Conservation (phyloP, 164 flowering plant species). For the Berberis vulgaris region DNA sequence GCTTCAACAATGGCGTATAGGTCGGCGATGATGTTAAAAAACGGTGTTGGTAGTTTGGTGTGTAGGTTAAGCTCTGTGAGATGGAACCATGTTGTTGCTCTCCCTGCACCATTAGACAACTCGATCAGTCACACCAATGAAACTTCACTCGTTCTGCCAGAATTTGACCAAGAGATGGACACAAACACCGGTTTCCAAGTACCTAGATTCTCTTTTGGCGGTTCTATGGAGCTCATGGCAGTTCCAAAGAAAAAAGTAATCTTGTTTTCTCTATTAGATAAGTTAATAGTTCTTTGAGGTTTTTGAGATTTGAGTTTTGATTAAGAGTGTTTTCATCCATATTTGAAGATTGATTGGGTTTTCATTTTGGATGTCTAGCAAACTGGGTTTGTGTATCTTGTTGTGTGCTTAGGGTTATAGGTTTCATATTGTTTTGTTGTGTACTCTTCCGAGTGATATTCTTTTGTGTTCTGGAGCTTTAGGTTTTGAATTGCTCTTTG, state of each 20-base stretch:
- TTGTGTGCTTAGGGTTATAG: too few relatives aligned
- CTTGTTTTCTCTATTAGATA: neutral
- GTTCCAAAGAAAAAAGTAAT: constrained; percentile 70
- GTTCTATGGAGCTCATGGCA: constrained; percentile 82
- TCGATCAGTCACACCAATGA: constrained; percentile 7
- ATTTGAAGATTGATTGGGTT: neutral
- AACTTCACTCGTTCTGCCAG: constrained; percentile 25
- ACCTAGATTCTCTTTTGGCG: constrained; percentile 26
- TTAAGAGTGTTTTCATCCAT: neutral
- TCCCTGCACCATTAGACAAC: constrained; percentile 29
- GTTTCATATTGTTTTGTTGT: too few relatives aligned
- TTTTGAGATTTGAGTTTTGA: too few relatives aligned
- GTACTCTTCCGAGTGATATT: too few relatives aligned
- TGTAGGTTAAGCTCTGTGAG: constrained; percentile 13
- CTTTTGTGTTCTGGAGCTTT: too few relatives aligned
- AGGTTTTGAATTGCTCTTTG: too few relatives aligned
- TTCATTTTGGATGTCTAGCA: too few relatives aligned
- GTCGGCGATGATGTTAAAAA: constrained; percentile 17
- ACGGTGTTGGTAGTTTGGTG: constrained; percentile 6
- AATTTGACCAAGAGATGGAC: constrained; percentile 9
- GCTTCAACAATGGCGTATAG: constrained; percentile 7
- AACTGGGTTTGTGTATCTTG: too few relatives aligned
- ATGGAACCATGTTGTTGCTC: constrained; percentile 20
- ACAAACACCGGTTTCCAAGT: constrained; percentile 9
- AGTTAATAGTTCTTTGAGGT: too few relatives aligned